Percentiles rank a stretch among this genome's conserved stretches.
phyloP scores from a whole-genome alignment of 768 basidiomycete species.

The Xanthoconium purpureum region DNA sequence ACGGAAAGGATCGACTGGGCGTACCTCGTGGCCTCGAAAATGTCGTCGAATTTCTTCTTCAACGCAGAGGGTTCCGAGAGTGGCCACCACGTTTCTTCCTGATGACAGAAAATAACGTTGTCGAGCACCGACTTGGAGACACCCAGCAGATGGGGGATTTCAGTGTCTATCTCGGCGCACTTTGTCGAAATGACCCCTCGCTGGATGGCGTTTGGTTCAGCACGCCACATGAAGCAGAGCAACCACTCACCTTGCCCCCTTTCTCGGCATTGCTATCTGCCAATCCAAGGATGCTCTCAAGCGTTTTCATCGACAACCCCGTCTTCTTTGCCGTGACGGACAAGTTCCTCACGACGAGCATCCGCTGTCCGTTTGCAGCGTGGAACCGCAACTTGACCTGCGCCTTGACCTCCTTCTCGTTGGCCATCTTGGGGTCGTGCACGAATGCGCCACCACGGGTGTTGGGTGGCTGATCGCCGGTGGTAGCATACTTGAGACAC shows the following conservation, averaged over 20 bases:
- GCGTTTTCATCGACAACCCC: slow-evolving; percentile 93
- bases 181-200: slow-evolving; percentile 91
- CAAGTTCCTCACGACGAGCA: slow-evolving; percentile 88
- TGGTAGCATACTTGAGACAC: slow-evolving; percentile 98
- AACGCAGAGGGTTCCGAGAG: slow-evolving; percentile 83
- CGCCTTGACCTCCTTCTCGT: slow-evolving; percentile 98
- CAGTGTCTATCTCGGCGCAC: slow-evolving; percentile 93
- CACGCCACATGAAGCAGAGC: too few relatives aligned
- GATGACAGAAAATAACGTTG: slow-evolving; percentile 99
- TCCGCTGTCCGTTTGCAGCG: slow-evolving; percentile 84
- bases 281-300: slow-evolving; percentile 84
- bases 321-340: slow-evolving; percentile 94
- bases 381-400: slow-evolving; percentile 94
- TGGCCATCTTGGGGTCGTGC: slow-evolving; percentile 99
- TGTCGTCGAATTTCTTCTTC: slow-evolving; percentile 99
- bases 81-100: slow-evolving; percentile 99
- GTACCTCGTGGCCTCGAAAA: slow-evolving; percentile 95
- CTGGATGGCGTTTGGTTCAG: slow-evolving; percentile 38
- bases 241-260: slow-evolving; percentile 62
- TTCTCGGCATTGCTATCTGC: slow-evolving; percentile 65
- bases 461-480: slow-evolving; percentile 96
- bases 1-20: slow-evolving; percentile 7
- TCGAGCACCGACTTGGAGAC: slow-evolving; percentile 98
- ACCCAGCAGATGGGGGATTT: slow-evolving; percentile 90
- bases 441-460: slow-evolving; percentile 98